Evolutionary conservation across 1,284 basidiomycete species (phyloP), one percentile per base, ranked within the genome.

Genomic region (Ceratobasidium sp.): DNA sequence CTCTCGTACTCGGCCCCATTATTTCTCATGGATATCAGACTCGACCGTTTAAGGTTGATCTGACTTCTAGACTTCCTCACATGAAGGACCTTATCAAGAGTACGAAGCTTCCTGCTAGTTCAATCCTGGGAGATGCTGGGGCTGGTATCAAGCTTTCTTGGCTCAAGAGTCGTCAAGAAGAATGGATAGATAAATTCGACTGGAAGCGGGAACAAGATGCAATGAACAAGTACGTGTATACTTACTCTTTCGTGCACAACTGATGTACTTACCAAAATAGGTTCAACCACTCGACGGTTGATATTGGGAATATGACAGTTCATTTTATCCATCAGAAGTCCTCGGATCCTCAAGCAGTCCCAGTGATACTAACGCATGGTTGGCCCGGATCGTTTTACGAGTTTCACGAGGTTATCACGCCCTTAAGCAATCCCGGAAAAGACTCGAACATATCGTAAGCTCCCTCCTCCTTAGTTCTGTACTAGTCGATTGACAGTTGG

Each of bases 381-480:
- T 74, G 73, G 73, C 73, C 73, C 3, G 73, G 73, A 46, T 74
- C 73, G 6, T 72, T 74, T 45, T 43, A 72, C 34, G 73, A 74
- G 64, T 74, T 67, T 36, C 36, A 70, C 2, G 32, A 71, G 12
- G 73, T 74, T 6, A 72, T 74, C n/a, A 53, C 32, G 18, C 64
- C 64, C 2, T 36, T 67, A 12, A 67, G 64, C 23, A 67, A 55
- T 26, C 50, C 64, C 9, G 64, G 64, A 41, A 30, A 23, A 1
- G 28, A 55, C 9, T 67, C 64, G 2, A 67, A 67, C 26, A n/a
- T 30, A 21, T 67, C 64, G 64, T 67, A 30, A 53, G 43, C 60
- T 41, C n/a, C n/a, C n/a, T n/a, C n/a, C n/a, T n/a, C n/a, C n/a
- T n/a, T n/a, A n/a, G n/a, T n/a, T n/a, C n/a, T n/a, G n/a, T n/a